Evolutionary conservation across 805 yeast genomes (phyloP).

Genomic region (Deakozyma indianensis): DNA sequence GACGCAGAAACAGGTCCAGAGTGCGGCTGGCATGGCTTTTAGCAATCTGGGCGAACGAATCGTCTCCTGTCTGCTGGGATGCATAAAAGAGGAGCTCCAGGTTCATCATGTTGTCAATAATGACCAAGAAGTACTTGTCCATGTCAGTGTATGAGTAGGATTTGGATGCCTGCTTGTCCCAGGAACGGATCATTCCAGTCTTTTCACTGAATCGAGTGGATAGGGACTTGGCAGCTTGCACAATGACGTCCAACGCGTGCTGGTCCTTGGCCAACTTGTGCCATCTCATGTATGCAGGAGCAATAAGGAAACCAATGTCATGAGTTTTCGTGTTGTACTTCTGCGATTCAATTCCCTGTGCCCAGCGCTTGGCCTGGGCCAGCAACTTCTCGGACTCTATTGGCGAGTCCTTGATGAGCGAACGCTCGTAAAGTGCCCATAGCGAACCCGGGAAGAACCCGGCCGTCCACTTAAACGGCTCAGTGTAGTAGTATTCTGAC

Average conservation of each 20-base stretch:
- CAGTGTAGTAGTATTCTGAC: too few relatives aligned
- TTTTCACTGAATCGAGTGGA: conserved; percentile 15
- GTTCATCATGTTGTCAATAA: too few relatives aligned
- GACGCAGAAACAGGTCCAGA: conserved; percentile 14
- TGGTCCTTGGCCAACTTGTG: conserved; percentile 10
- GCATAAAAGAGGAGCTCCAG: conserved; percentile 19
- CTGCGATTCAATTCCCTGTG: too few relatives aligned
- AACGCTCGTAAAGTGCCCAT: too few relatives aligned
- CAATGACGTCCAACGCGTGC: conserved; percentile 12
- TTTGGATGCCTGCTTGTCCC: conserved; percentile 16
- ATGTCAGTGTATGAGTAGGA: conserved; percentile 11
- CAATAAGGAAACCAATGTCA: too few relatives aligned
- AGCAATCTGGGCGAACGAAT: conserved; percentile 15
- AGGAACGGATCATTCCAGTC: conserved; percentile 17
- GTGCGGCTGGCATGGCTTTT: conserved; percentile 21
- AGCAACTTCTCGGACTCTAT: too few relatives aligned
- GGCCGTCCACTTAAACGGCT: too few relatives aligned
- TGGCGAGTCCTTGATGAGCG: too few relatives aligned
- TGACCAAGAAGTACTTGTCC: conserved; percentile 17
- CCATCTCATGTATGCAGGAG: conserved; percentile 16
- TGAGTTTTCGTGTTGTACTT: too few relatives aligned
- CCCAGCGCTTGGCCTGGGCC: too few relatives aligned
- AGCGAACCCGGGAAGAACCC: too few relatives aligned
- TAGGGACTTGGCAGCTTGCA: conserved; percentile 18
- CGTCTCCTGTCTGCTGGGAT: conserved; percentile 17